Evolutionary conservation across 2,329 filamentous ascomycete species (phyloP).

Genomic region (Clarireedia paspali): DNA sequence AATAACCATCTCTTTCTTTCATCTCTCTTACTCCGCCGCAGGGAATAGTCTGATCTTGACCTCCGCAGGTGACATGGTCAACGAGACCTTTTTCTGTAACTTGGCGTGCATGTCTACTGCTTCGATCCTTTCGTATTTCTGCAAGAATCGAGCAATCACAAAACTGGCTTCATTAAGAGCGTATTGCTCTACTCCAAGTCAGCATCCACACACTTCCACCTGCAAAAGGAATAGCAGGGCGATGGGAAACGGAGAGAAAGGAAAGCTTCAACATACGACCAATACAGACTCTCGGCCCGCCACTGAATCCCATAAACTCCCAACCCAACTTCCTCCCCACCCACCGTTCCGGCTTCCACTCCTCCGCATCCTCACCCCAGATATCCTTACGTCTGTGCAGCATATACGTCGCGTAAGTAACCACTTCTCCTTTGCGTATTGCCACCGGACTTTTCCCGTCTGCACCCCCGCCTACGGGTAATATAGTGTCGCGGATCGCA

Average conservation of each 20-base stretch:
- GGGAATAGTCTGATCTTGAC: slow-evolving; percentile 19
- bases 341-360: slow-evolving; percentile 71
- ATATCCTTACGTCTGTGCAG: slow-evolving; percentile 42
- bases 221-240: background rate
- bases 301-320: slow-evolving; percentile 70
- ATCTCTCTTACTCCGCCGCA: background rate
- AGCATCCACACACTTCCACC: background rate
- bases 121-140: slow-evolving; percentile 26
- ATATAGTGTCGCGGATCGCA: slow-evolving; percentile 22
- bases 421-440: slow-evolving; percentile 22
- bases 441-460: slow-evolving; percentile 25
- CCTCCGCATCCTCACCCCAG: slow-evolving; percentile 64
- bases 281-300: slow-evolving; percentile 62
- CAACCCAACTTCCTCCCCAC: slow-evolving; percentile 54
- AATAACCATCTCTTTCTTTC: too few relatives aligned
- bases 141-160: slow-evolving; percentile 26
- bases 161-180: slow-evolving; percentile 28
- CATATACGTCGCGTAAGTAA: slow-evolving; percentile 25
- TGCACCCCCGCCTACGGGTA: slow-evolving; percentile 29
- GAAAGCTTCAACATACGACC: slow-evolving; percentile 38
- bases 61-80: slow-evolving; percentile 17
- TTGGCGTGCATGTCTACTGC: slow-evolving; percentile 6
- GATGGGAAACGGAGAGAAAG: background rate
- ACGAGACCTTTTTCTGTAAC: slow-evolving; percentile 15
- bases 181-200: slow-evolving; percentile 23